These are phyloP conservation scores for Wickerhamomyces mucosus DNA, from an alignment of 805 yeast genomes.

Conservation along the genomic window DNA sequence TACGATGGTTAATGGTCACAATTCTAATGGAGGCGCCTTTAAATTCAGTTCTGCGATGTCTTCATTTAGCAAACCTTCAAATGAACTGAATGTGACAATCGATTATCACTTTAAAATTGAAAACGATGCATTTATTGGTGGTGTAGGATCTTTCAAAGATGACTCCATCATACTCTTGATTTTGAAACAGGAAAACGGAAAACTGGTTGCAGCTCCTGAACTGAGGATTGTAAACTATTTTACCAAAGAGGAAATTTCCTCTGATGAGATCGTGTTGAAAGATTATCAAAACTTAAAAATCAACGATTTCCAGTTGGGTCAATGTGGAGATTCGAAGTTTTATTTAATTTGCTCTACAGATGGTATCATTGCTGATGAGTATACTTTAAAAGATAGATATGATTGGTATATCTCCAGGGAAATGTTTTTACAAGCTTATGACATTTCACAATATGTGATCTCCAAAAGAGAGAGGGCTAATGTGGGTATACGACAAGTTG, in stretches of 20 bases:
- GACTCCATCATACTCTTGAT: conserved; percentile 58
- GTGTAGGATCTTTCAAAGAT: conserved; percentile 67
- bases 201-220: conserved; percentile 49
- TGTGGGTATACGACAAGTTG: conserved; percentile 48
- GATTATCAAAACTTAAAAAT: conserved; percentile 52
- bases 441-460: conserved; percentile 52
- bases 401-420: conserved; percentile 59
- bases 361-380: conserved; percentile 65
- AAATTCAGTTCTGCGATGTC: conserved; percentile 30
- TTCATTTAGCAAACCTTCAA: conserved; percentile 37
- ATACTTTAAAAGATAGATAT: conserved; percentile 59
- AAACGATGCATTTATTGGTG: conserved; percentile 48
- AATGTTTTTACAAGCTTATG: conserved; percentile 66
- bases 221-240: conserved; percentile 54
- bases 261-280: conserved; percentile 66
- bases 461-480: conserved; percentile 39
- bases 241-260: conserved; percentile 64
- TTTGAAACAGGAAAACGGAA: conserved; percentile 24
- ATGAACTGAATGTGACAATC: conserved; percentile 30
- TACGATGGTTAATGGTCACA: background rate
- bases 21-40: conserved; percentile 6
- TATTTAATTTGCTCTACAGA: conserved; percentile 74
- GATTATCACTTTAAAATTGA: conserved; percentile 31
- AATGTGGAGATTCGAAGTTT: conserved; percentile 37
- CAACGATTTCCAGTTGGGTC: conserved; percentile 71